Conservation (phyloP, 1,284 basidiomycete genomes). For the Trichosporon coremiiforme region DNA sequence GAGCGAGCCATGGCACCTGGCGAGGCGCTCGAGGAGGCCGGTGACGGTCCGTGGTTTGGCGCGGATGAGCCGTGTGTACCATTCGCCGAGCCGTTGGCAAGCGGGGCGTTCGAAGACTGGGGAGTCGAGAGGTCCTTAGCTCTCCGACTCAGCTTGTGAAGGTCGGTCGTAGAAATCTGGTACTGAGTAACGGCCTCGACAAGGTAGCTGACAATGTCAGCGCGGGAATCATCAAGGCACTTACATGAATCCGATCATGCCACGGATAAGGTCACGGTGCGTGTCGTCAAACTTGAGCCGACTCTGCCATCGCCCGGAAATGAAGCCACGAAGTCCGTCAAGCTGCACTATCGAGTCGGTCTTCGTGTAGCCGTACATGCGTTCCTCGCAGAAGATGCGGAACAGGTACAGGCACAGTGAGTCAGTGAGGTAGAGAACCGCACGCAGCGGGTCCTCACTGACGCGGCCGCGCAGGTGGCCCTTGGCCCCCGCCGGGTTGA, state of each 20-base stretch:
- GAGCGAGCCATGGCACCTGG: constrained; percentile 30
- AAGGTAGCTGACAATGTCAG: constrained; percentile 40
- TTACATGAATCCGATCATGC: constrained; percentile 53
- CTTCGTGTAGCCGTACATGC: constrained; percentile 40
- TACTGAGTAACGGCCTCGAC: constrained; percentile 51
- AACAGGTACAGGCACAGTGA: constrained; percentile 59
- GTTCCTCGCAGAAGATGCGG: constrained; percentile 60
- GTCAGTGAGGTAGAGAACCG: constrained; percentile 58
- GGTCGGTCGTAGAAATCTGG: constrained; percentile 42
- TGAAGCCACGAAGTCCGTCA: constrained; percentile 41
- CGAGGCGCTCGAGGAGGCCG: constrained; percentile 28
- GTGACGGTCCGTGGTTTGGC: constrained; percentile 34
- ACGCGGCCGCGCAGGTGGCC: constrained; percentile 34
- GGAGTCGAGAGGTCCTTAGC: constrained; percentile 32
- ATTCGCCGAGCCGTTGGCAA: neutral
- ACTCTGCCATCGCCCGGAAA: constrained; percentile 44
- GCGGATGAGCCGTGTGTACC: constrained; percentile 21
- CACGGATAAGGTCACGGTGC: constrained; percentile 38
- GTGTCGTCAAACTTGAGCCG: constrained; percentile 32
- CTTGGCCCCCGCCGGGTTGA: constrained; percentile 35
- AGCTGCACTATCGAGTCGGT: constrained; percentile 40
- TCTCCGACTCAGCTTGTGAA: constrained; percentile 39
- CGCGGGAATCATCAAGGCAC: constrained; percentile 21
- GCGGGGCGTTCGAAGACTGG: neutral
- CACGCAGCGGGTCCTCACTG: constrained; percentile 45